Base-by-base conservation (phyloP, 768 basidiomycete genomes). In the Ramaria sp. region DNA sequence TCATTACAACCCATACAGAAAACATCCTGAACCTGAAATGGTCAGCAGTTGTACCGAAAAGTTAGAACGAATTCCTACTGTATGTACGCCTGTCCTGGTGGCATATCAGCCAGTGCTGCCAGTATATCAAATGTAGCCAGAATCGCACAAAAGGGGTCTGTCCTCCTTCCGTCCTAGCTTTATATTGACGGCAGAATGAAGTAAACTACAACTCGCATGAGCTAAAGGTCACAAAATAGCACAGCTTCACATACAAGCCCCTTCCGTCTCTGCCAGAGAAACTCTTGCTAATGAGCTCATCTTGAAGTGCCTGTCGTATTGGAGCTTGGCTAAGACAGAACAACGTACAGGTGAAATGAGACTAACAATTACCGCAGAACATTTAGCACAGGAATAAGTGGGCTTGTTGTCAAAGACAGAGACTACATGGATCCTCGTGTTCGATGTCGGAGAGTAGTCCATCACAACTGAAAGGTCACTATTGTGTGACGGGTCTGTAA, bases 261-360 rank as follows among this genome's bases (percentile, higher is more conserved):
- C 86, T 75, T 2, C 88, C 88, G 48, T 91, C 89, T 63, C 89
- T 73, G 5, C 88, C 88, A 27, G 87, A 84, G 71, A 91, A 91
- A 0, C 86, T 73, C 65, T 91, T 91, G 72, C 86, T 88, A 59
- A 91, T 88, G 20, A 90, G 69, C 62, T 91, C 88, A 61, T 91
- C 89, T 67, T 91, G 88, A 15, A 91, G 73, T 20, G 83, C 79
- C 88, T 90, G 58, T 10, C 33, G 39, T 12, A 54, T 31, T 24
- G 51, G 30, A 31, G 11, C 11, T n/a, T 20, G 27, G 2, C 42
- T 54, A 24, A 30, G 19, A 54, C 13, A 58, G 9, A 30, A 41
- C 54, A 54, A 53, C 58, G 51, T 46, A 31, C 31, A 24, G 45
- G 19, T 34, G 27, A 17, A 59, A 53, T 43, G 53, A 11, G 37